A percentile compares a stretch with the other conserved stretches of the same genome.
These are phyloP conservation scores for Termitomyces heimii DNA, from an alignment of 768 basidiomycete genomes.

Conservation along the genomic window DNA sequence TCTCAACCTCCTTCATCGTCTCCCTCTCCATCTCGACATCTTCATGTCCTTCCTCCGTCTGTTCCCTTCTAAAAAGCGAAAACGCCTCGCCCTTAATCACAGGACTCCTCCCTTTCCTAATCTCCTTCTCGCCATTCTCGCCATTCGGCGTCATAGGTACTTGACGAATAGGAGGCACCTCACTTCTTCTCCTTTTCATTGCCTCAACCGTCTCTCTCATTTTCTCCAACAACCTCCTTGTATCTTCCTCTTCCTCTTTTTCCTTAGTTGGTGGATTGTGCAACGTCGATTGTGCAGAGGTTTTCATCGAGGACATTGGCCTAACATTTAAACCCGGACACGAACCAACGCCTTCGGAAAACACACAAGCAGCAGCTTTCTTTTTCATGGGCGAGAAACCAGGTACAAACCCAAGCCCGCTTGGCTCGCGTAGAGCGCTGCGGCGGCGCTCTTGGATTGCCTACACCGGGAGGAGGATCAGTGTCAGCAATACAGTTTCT, in stretches of 20 bases:
- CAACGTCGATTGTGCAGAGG: neutral
- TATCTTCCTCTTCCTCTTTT: slow-evolving; percentile 32
- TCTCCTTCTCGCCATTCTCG: neutral
- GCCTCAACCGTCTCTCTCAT: slow-evolving; percentile 44
- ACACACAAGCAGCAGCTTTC: neutral
- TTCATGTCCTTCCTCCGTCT: neutral
- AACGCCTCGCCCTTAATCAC: neutral
- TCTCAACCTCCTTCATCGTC: neutral
- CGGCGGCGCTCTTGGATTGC: slow-evolving; percentile 60
- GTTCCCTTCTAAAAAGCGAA: neutral
- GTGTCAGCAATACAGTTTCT: neutral
- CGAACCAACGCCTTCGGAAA: neutral
- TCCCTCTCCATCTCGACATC: no score
- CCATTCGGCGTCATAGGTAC: slow-evolving; percentile 8
- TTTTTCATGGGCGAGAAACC: slow-evolving; percentile 27
- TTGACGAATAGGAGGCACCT: slow-evolving; percentile 11
- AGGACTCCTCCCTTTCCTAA: neutral
- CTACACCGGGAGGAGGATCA: slow-evolving; percentile 18
- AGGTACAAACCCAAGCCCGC: slow-evolving; percentile 47
- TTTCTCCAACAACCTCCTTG: slow-evolving; percentile 36
- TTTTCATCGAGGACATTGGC: slow-evolving; percentile 1
- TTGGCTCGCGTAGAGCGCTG: slow-evolving; percentile 47
- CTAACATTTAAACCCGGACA: neutral
- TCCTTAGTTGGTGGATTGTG: neutral
- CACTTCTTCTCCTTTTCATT: slow-evolving; percentile 40